Percentiles rank a stretch among this genome's conserved stretches.
Evolutionary conservation across 2,329 filamentous ascomycete genomes (phyloP).

Genomic region (Aspergillus transmontanensis): DNA sequence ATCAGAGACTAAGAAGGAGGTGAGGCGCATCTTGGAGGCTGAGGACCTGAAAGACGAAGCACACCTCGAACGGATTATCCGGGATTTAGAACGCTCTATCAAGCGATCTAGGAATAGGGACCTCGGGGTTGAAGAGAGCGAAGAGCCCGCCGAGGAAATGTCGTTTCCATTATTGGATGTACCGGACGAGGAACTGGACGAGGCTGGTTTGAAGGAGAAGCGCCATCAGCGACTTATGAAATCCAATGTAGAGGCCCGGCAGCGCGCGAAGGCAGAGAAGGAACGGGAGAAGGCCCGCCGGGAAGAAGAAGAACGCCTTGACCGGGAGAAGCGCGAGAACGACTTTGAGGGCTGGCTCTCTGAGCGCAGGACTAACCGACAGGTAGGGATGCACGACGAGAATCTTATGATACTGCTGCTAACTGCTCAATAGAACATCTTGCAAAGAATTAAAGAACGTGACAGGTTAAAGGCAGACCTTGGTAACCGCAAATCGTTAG

Average conservation of each 20-base stretch:
- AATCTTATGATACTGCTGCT: constrained; percentile 7
- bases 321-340: constrained; percentile 80
- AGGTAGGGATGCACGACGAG: constrained; percentile 35
- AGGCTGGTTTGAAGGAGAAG: constrained; percentile 88
- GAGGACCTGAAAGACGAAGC: constrained; percentile 92
- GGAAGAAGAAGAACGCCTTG: constrained; percentile 79
- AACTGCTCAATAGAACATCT: constrained; percentile 58
- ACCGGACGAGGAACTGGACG: constrained; percentile 89
- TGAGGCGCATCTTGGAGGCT: constrained; percentile 78
- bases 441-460: constrained; percentile 86
- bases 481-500: constrained; percentile 93
- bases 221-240: constrained; percentile 90
- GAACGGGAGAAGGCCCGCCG: constrained; percentile 84
- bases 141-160: constrained; percentile 74
- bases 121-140: constrained; percentile 79
- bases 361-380: constrained; percentile 74
- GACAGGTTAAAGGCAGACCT: constrained; percentile 92
- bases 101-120: constrained; percentile 91
- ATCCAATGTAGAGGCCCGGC: constrained; percentile 88
- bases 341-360: constrained; percentile 85
- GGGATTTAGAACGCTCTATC: constrained; percentile 87
- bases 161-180: constrained; percentile 87
- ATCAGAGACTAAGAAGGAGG: constrained; percentile 87
- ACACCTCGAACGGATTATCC: constrained; percentile 79
- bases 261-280: constrained; percentile 94